Evolutionary conservation across 1,284 basidiomycete species (phyloP).

Genomic region (Moesziomyces parantarcticus): DNA sequence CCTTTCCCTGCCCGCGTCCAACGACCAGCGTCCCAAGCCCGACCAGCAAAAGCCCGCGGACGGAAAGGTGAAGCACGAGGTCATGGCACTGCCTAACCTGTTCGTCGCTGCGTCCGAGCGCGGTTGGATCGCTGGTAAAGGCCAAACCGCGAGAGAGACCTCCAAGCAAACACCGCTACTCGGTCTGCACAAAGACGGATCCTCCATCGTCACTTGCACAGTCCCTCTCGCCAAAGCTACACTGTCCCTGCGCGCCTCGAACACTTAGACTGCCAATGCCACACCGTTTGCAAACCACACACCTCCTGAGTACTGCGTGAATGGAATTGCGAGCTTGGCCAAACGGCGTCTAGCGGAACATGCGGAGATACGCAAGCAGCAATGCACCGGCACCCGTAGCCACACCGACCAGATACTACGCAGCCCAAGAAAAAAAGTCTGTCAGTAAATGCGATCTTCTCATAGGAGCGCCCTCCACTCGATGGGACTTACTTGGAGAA

Average conservation of each 20-base stretch:
- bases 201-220: slow-evolving; percentile 34
- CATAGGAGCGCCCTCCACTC: too few species aligned
- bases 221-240: slow-evolving; percentile 37
- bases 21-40: slow-evolving; percentile 20
- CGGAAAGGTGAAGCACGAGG: slow-evolving; percentile 32
- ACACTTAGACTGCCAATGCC: not conserved
- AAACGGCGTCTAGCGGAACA: slow-evolving; percentile 52
- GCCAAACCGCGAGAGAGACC: slow-evolving; percentile 3
- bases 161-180: slow-evolving; percentile 10
- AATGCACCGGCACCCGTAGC: slow-evolving; percentile 88
- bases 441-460: not conserved
- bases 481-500: slow-evolving; percentile 46
- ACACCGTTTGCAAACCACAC: not conserved
- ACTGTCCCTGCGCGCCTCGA: slow-evolving; percentile 21
- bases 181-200: slow-evolving; percentile 32
- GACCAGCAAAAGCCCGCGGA: slow-evolving; percentile 1
- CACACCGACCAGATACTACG: slow-evolving; percentile 67
- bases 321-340: not conserved
- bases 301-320: not conserved
- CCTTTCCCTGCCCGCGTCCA: slow-evolving; percentile 39
- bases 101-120: slow-evolving; percentile 52
- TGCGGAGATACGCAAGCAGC: slow-evolving; percentile 82
- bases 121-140: slow-evolving; percentile 52
- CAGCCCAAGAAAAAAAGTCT: not conserved
- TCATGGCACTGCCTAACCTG: slow-evolving; percentile 54